These are phyloP conservation scores for Dichomitus squalens DNA, from an alignment of 1,284 basidiomycete species.

Conservation along the genomic window DNA sequence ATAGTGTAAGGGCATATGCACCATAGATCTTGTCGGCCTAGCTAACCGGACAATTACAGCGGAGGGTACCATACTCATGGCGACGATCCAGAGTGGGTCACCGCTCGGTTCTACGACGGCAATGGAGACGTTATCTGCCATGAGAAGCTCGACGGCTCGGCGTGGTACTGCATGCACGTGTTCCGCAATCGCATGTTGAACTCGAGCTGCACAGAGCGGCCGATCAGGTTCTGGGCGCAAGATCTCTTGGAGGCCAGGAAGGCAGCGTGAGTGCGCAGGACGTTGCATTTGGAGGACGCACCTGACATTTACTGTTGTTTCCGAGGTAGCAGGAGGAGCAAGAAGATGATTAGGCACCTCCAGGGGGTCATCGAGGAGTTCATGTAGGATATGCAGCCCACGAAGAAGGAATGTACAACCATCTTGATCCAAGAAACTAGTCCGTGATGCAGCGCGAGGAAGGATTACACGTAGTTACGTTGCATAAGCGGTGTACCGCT, in stretches of 20 bases:
- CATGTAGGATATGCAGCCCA: neutral
- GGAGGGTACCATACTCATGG: conserved; percentile 3
- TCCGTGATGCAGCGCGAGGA: neutral
- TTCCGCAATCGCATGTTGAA: neutral
- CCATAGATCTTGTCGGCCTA: neutral
- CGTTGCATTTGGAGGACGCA: neutral
- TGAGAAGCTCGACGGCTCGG: neutral
- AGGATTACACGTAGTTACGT: neutral
- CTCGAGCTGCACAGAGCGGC: neutral
- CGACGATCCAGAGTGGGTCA: neutral
- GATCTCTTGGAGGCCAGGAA: neutral
- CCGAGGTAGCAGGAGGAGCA: neutral
- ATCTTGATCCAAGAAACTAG: neutral
- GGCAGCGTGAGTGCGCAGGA: neutral
- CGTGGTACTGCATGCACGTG: conserved; percentile 3
- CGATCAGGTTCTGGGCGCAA: neutral
- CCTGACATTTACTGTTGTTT: neutral
- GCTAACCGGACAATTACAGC: neutral
- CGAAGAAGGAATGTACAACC: neutral
- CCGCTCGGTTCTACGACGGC: neutral
- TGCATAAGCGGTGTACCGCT: conserved; percentile 41
- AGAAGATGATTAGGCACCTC: neutral
- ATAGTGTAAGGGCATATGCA: neutral
- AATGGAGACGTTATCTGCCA: neutral
- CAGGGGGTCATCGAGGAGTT: neutral